Evolutionary conservation across 805 yeast genomes (phyloP), one percentile per base, ranked within the genome.

Genomic region (Metschnikowia similis): DNA sequence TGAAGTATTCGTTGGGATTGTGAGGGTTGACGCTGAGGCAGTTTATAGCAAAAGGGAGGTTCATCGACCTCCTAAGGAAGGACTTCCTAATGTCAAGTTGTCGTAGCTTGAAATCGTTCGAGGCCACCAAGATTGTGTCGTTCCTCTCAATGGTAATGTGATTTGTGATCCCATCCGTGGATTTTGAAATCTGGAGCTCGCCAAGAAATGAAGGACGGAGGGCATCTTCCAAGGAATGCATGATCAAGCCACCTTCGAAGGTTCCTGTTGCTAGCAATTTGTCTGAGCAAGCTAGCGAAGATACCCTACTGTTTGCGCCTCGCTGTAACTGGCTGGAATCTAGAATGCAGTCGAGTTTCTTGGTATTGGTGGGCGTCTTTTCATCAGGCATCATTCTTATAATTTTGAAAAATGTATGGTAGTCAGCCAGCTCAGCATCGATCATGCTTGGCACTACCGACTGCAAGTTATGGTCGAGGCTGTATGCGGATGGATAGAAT

Each of bases 121-220:
- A 75, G 1, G 84, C 77, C 16, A 81, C 65, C 1, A 75, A 59
- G 6, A 79, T 67, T 10, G 62, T 50, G 21, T 65, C 55, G 11
- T 58, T 57, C 21, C 64, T 66, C 29, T 66, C 60, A 17, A 76
- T 65, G 35, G 69, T 59, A 9, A 76, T 68, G 48, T 76, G 79
- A 60, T 81, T 82, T 6, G 82, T 77, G 26, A 80, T 79, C 1
- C 82, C 83, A 56, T 79, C 78, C 13, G 62, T 35, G 45, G 72
- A 72, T 11, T 61, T 57, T 1, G 83, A 74, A 21, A 82, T 52
- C 27, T 64, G 60, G 48, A 63, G 69, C 55, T 72, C 78, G 16
- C 68, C 70, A 1, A 66, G 47, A 8, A 54, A 37, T 4, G 49
- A 52, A 0, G 66, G 47, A 29, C 48, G 34, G 13, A 54, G 54